These are phyloP conservation scores for Bullera alba DNA, from an alignment of 768 basidiomycete genomes.

Conservation along the genomic window DNA sequence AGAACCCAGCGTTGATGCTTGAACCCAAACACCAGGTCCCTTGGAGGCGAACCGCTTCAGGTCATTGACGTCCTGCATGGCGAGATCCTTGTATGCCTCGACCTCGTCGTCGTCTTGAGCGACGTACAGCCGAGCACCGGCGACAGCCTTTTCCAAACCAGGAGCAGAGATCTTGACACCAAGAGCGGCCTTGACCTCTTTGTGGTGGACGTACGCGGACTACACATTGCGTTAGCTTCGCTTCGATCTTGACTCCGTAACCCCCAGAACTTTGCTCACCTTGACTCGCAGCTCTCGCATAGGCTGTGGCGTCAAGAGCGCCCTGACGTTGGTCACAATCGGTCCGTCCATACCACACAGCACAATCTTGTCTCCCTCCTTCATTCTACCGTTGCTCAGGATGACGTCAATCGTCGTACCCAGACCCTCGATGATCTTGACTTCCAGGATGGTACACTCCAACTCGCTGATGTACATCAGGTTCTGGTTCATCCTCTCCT, in stretches of 20 bases:
- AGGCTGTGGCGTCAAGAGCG: constrained; percentile 90
- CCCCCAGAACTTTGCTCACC: constrained; percentile 50
- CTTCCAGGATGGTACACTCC: constrained; percentile 96
- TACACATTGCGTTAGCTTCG: constrained; percentile 41
- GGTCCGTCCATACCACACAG: constrained; percentile 95
- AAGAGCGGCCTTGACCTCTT: constrained; percentile 90
- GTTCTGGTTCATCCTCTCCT: constrained; percentile 93
- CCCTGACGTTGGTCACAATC: constrained; percentile 89
- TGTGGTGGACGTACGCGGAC: constrained; percentile 95
- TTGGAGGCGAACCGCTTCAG: constrained; percentile 86
- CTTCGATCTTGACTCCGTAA: too few species aligned
- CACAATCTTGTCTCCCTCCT: constrained; percentile 87
- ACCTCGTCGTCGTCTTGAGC: constrained; percentile 94
- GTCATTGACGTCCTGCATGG: constrained; percentile 90
- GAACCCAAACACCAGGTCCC: constrained; percentile 77
- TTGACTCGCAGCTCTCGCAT: constrained; percentile 91
- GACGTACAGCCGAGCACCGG: constrained; percentile 87
- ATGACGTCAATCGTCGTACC: constrained; percentile 98
- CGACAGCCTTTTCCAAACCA: constrained; percentile 95
- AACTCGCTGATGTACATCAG: constrained; percentile 97
- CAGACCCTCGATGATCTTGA: constrained; percentile 95
- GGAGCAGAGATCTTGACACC: constrained; percentile 93
- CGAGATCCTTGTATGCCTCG: constrained; percentile 84
- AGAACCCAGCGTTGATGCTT: constrained; percentile 93
- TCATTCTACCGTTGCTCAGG: constrained; percentile 84